Evolutionary conservation across 2,329 filamentous ascomycete species (phyloP), one percentile per base, ranked within the genome.

Genomic region (Fusarium foetens): DNA sequence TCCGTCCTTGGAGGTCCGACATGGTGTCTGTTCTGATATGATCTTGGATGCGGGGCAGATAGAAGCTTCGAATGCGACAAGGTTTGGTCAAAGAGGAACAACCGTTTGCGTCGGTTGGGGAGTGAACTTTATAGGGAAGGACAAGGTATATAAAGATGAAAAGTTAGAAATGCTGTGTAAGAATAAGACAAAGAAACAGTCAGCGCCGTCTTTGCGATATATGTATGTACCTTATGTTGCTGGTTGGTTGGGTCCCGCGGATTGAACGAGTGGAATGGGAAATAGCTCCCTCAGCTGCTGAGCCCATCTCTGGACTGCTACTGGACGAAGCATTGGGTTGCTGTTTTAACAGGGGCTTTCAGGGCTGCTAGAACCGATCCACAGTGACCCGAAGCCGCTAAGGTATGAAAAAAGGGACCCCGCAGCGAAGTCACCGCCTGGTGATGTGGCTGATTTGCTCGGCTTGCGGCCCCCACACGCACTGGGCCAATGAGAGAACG

Each of bases 1-100:
- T 98, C 84, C 94, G 92, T 80, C 83, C 81, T 74, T 84, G 79
- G 48, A 84, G 80, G 66, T 84, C 83, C 64, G 79, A 76, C 83
- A 84, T 84, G 76, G 66, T 73, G 70, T 48, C 63, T 48, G 55
- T 61, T 59, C 61, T 48, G 55, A 58, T 61, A 53, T 39, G 49
- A 41, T 41, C 17, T 35, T 35, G 48, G 48, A n/a, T 57, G 69
- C 64, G 45, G 75, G 75, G 72, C 65, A 69, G 45, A 48, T 52
- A 33, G 53, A 70, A 70, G 58, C 66, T 65, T 55, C 58, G 23
- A 35, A 69, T 64, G 66, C 66, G 66, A 57, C 45, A 67, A 53
- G 31, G 43, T 52, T 49, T 48, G 41, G 49, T 29, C 33, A 38
- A n/a, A 41, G 29, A 62, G 42, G 25, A 61, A 52, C 45, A 23